Conservation (phyloP, 257 asterid genomes). For the Solanum corneliomulleri region DNA sequence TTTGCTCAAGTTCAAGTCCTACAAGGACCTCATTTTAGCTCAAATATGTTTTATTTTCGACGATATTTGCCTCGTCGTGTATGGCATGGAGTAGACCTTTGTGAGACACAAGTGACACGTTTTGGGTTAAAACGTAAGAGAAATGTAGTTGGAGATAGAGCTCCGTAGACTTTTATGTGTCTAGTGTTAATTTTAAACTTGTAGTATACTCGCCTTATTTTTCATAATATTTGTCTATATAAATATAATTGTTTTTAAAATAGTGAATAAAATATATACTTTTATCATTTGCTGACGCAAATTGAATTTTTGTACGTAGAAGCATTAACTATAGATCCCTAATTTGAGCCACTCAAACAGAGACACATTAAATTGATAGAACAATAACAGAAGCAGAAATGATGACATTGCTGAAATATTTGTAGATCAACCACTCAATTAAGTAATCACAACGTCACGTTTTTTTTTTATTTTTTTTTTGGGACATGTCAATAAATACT, state of each 20-base stretch:
- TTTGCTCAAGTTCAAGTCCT: constrained; percentile 17
- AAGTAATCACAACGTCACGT: background rate
- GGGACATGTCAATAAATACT: background rate
- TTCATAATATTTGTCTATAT: background rate
- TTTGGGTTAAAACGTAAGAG: constrained; percentile 26
- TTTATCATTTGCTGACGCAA: background rate
- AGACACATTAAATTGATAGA: background rate
- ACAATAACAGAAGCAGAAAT: background rate
- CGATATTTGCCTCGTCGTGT: constrained; percentile 35
- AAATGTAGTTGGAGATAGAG: constrained; percentile 5
- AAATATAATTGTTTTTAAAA: too few species aligned
- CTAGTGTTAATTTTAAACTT: background rate
- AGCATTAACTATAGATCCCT: background rate
- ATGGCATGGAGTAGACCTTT: constrained; percentile 31
- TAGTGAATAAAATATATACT: too few species aligned
- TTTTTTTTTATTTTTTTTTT: too few species aligned
- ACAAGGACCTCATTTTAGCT: constrained; percentile 16
- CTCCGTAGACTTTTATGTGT: background rate
- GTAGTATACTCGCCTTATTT: background rate
- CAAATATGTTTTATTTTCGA: constrained; percentile 26
- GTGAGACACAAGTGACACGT: constrained; percentile 25
- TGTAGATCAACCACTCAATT: background rate
- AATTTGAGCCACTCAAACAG: background rate
- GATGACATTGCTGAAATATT: background rate
- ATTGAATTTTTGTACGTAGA: background rate